phyloP scores from a whole-genome alignment of 2,329 filamentous ascomycete genomes.

The Phyllosticta capitalensis region DNA sequence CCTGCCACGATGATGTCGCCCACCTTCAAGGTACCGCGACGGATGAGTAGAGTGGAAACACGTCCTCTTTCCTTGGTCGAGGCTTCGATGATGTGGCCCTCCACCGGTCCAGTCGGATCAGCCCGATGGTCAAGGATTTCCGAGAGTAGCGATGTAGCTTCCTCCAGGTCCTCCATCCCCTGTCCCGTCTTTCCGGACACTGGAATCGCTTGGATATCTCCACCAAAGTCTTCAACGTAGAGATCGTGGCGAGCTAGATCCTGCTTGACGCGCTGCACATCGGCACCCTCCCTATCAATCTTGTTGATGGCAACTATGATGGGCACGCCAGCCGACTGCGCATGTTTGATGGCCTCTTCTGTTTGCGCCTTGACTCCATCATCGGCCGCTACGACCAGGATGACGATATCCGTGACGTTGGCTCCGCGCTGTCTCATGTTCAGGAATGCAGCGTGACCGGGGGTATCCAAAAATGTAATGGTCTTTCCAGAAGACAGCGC shows the following conservation, averaged over 20 bases:
- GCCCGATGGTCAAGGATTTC: constrained; percentile 88
- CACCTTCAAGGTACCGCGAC: constrained; percentile 70
- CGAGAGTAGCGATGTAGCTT: constrained; percentile 74
- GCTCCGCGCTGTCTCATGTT: constrained; percentile 94
- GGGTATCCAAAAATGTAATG: constrained; percentile 95
- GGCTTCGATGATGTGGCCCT: constrained; percentile 91
- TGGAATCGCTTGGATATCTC: constrained; percentile 82
- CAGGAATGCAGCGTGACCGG: constrained; percentile 90
- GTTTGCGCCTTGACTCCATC: constrained; percentile 98
- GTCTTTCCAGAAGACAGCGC: constrained; percentile 70
- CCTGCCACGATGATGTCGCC: constrained; percentile 85
- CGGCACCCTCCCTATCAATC: constrained; percentile 77
- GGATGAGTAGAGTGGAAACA: constrained; percentile 80
- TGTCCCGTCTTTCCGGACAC: constrained; percentile 90
- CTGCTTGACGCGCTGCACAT: constrained; percentile 74
- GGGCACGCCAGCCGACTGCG: constrained; percentile 74
- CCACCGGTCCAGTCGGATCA: constrained; percentile 63
- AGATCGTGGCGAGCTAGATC: constrained; percentile 77
- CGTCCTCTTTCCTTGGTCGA: constrained; percentile 77
- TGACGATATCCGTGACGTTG: constrained; percentile 92
- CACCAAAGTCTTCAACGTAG: constrained; percentile 89
- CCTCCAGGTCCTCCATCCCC: constrained; percentile 86
- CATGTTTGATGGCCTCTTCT: constrained; percentile 90
- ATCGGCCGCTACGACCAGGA: constrained; percentile 90
- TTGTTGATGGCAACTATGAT: constrained; percentile 99